Evolutionary conservation across 345 rosid genomes (phyloP), one percentile per base, ranked within the genome.

Genomic region (Boechera stricta): DNA sequence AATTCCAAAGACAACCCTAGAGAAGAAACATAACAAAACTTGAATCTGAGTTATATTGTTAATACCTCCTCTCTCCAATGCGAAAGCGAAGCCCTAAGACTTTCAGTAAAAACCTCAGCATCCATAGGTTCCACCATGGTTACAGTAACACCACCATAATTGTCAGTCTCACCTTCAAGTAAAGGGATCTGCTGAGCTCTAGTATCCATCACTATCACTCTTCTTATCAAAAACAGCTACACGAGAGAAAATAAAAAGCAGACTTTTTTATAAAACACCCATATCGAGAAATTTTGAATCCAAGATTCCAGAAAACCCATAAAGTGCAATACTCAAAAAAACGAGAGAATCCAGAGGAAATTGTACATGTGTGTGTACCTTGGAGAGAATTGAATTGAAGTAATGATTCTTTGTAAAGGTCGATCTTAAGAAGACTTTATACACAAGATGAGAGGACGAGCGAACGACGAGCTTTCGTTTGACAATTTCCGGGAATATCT

Each of bases 51-150:
- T 15, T 56, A 18, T 8, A 29, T 15, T 62, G 60, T 10, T 58
- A 9, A n/a, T 73, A 93, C 97, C 89, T 74, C 77, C 3, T 72
- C 75, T 74, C 38, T 86, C 97, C 97, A 91, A 8, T 33, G 59
- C 0, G 82, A 75, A 2, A 88, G 55, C 7, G 97, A 89, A 74
- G 84, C 84, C 68, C 67, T 79, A 41, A 93, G 97, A 76, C 57
- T 54, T 72, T 64, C 29, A 47, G 72, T 66, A 64, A 89, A 93
- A 24, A 21, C 71, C 10, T 64, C 45, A 33, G 88, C 16, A 39
- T 87, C 88, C 86, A 88, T 82, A 13, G 64, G 49, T 32, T 85
- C 81, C 47, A 61, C 77, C 64, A 91, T 51, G 4, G 79, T 81
- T 16, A 88, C 83, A 1, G 49, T 77, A 29, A 91, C 84, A 36